Evolutionary conservation across 208 protist species (phyloP).

Genomic region (Crithidia brevicula): DNA sequence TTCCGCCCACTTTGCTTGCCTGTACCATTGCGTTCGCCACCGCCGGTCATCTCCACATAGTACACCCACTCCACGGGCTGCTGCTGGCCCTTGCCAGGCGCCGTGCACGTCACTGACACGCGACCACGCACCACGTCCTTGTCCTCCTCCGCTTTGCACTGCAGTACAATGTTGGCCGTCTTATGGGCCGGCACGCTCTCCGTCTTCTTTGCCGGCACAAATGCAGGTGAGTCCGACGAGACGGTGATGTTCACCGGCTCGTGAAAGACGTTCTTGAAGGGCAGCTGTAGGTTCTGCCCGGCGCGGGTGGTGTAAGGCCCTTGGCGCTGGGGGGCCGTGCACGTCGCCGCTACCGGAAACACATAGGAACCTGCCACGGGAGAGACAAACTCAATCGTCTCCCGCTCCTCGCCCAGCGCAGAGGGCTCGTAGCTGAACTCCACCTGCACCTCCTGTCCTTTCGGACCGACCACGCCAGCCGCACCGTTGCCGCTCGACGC

Average conservation of each 20-base stretch:
- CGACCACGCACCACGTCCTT: constrained; percentile 33
- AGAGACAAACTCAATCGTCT: constrained; percentile 87
- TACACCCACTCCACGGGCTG: constrained; percentile 86
- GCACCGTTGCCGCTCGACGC: neutral
- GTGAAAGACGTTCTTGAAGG: constrained; percentile 96
- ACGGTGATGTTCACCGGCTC: constrained; percentile 80
- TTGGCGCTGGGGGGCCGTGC: constrained; percentile 91
- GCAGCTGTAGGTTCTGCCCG: constrained; percentile 66
- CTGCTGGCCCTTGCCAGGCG: constrained; percentile 35
- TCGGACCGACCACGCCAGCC: constrained; percentile 7
- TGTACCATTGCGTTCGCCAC: constrained; percentile 16
- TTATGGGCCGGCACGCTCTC: constrained; percentile 90
- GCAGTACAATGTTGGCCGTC: constrained; percentile 65
- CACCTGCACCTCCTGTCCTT: constrained; percentile 90
- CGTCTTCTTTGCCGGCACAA: constrained; percentile 81
- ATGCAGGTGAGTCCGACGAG: constrained; percentile 81
- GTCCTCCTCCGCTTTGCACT: constrained; percentile 65
- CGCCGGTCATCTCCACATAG: constrained; percentile 69
- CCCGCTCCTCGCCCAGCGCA: constrained; percentile 74
- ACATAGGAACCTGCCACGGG: constrained; percentile 89
- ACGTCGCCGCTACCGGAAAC: constrained; percentile 90
- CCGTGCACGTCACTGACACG: constrained; percentile 42
- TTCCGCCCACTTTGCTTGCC: constrained; percentile 23
- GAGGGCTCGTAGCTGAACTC: constrained; percentile 95
- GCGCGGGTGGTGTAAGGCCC: constrained; percentile 88